These are phyloP conservation scores for Phalaenopsis aphrodite DNA, from an alignment of 106 monocot genomes.

Conservation along the genomic window DNA sequence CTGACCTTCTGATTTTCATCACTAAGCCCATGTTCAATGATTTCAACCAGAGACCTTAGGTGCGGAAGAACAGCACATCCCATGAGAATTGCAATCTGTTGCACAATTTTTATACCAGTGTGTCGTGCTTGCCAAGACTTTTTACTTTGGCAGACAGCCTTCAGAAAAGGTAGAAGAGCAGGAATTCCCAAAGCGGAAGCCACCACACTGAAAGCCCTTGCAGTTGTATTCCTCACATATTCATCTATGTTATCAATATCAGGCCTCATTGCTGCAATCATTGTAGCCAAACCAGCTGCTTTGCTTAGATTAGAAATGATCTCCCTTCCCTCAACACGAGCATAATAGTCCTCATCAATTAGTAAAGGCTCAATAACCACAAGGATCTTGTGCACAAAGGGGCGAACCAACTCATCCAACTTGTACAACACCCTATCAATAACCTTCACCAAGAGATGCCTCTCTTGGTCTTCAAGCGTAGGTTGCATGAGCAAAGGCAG, in stretches of 20 bases:
- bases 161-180: slow-evolving; percentile 86
- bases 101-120: slow-evolving; percentile 94
- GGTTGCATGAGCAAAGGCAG: slow-evolving; percentile 96
- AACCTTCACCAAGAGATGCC: slow-evolving; percentile 94
- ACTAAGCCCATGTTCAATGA: slow-evolving; percentile 86
- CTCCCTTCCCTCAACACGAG: slow-evolving; percentile 94
- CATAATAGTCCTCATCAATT: slow-evolving; percentile 99
- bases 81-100: slow-evolving; percentile 99
- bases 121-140: slow-evolving; percentile 98
- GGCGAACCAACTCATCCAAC: slow-evolving; percentile 87
- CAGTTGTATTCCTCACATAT: slow-evolving; percentile 94
- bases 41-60: slow-evolving; percentile 87
- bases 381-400: slow-evolving; percentile 95
- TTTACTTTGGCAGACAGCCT: slow-evolving; percentile 99
- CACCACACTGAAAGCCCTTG: slow-evolving; percentile 97
- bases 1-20: slow-evolving; percentile 98
- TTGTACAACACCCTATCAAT: slow-evolving; percentile 94
- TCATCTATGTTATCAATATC: slow-evolving; percentile 99
- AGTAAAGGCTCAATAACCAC: slow-evolving; percentile 93
- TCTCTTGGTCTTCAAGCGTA: slow-evolving; percentile 89
- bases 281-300: slow-evolving; percentile 88
- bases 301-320: slow-evolving; percentile 99
- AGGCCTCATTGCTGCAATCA: slow-evolving; percentile 99
- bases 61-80: slow-evolving; percentile 97
- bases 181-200: slow-evolving; percentile 98